Conservation (phyloP, 768 basidiomycete genomes). For the Termitomyces heimii region DNA sequence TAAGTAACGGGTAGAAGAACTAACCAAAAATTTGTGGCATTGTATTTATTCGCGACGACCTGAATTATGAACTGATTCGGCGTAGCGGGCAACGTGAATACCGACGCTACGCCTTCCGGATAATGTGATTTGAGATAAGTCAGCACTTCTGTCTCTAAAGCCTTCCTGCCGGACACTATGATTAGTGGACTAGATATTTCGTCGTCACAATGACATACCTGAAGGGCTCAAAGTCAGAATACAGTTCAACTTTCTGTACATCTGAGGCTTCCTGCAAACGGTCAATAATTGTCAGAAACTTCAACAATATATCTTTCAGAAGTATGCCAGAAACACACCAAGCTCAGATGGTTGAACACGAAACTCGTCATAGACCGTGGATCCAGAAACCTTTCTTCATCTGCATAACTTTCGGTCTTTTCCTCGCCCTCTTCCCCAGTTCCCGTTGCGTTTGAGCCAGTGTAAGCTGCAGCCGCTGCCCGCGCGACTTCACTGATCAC, state of each 20-base stretch:
- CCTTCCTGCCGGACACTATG: conserved; percentile 36
- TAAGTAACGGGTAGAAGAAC: conserved; percentile 5
- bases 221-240: conserved; percentile 65
- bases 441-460: neutral
- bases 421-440: neutral
- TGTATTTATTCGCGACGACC: conserved; percentile 95
- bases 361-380: conserved; percentile 76
- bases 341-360: conserved; percentile 76
- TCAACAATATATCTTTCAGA: neutral
- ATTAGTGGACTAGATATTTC: neutral
- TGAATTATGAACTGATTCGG: conserved; percentile 58
- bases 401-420: conserved; percentile 25
- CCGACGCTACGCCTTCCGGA: conserved; percentile 67
- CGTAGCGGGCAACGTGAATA: conserved; percentile 51
- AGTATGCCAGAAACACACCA: conserved; percentile 45
- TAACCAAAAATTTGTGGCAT: conserved; percentile 89
- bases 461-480: conserved; percentile 23
- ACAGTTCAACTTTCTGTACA: conserved; percentile 54
- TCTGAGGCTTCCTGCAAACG: conserved; percentile 68
- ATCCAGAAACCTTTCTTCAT: conserved; percentile 74
- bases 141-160: conserved; percentile 62
- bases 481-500: conserved; percentile 75
- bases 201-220: conserved; percentile 47
- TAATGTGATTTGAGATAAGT: conserved; percentile 80
- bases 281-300: conserved; percentile 3